Conservation (phyloP, 768 basidiomycete genomes). For the Naganishia kalamii region DNA sequence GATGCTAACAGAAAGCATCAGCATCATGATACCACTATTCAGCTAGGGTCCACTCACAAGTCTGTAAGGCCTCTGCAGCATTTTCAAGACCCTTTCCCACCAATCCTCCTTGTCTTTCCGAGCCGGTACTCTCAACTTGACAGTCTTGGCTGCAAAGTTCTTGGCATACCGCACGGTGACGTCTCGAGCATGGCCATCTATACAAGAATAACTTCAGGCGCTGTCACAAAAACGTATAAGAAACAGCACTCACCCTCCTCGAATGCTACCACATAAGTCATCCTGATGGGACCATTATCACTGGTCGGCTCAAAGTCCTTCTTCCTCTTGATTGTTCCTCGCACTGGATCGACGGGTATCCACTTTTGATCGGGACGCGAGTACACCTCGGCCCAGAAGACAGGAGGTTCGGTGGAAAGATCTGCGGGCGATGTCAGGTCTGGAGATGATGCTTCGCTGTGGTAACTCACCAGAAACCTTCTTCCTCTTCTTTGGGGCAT, state of each 20-base stretch:
- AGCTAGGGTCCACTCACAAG: slow-evolving; percentile 54
- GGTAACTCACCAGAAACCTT: slow-evolving; percentile 29
- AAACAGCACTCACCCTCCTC: slow-evolving; percentile 59
- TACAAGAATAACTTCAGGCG: background rate
- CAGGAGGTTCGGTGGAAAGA: slow-evolving; percentile 57
- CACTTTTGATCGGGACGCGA: slow-evolving; percentile 83
- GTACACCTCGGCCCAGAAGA: slow-evolving; percentile 97
- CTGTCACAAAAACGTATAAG: background rate
- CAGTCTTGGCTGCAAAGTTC: slow-evolving; percentile 65
- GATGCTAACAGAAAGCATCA: slow-evolving; percentile 55
- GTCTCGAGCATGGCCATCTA: slow-evolving; percentile 81
- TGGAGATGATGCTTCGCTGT: background rate
- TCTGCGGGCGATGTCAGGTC: slow-evolving; percentile 22
- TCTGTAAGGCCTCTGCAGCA: slow-evolving; percentile 68
- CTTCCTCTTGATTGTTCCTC: slow-evolving; percentile 70
- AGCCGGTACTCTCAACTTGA: slow-evolving; percentile 44
- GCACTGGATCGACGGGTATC: slow-evolving; percentile 86
- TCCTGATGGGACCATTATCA: slow-evolving; percentile 62
- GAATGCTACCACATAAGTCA: slow-evolving; percentile 86
- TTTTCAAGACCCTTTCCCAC: slow-evolving; percentile 69
- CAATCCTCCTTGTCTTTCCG: slow-evolving; percentile 65
- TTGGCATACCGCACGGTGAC: slow-evolving; percentile 83
- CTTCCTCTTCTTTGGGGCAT: slow-evolving; percentile 33
- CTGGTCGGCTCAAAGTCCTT: slow-evolving; percentile 69
- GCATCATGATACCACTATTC: background rate